A percentile compares a stretch with the other conserved stretches of the same genome.
phyloP scores from a whole-genome alignment of 129 eudicot species.

The Dittrichia graveolens region DNA sequence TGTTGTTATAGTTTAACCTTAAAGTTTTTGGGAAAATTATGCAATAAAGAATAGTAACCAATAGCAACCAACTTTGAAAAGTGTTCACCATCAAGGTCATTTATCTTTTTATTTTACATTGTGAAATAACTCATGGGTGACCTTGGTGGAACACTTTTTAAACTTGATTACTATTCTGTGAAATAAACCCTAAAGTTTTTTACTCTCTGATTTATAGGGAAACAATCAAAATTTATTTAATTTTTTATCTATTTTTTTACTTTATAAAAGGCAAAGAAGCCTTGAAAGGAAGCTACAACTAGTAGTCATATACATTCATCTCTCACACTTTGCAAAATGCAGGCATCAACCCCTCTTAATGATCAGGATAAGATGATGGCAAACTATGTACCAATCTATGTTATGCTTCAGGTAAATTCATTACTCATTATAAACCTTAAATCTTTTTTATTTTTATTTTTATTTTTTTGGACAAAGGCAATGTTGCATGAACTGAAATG shows the following conservation, averaged over 20 bases:
- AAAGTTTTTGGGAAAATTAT: no score
- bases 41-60: no score
- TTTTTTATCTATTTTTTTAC: not conserved
- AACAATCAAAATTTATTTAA: not conserved
- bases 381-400: slow-evolving; percentile 86
- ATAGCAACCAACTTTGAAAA: no score
- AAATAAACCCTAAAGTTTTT: no score
- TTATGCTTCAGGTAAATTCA: slow-evolving; percentile 74
- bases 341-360: slow-evolving; percentile 41
- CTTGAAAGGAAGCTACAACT: slow-evolving; percentile 13
- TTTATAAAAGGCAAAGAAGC: slow-evolving; percentile 9
- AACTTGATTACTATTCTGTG: no score
- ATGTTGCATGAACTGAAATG: not conserved
- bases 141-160: no score
- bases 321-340: slow-evolving; percentile 40
- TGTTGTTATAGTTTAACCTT: no score
- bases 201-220: not conserved
- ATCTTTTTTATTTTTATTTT: not conserved
- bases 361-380: slow-evolving; percentile 35
- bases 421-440: not conserved
- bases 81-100: no score
- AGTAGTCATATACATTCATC: slow-evolving; percentile 5
- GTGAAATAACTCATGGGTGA: no score
- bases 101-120: no score
- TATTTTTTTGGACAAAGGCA: not conserved